Conservation (phyloP, 1,284 basidiomycete species). For the Bjerkandera adusta region DNA sequence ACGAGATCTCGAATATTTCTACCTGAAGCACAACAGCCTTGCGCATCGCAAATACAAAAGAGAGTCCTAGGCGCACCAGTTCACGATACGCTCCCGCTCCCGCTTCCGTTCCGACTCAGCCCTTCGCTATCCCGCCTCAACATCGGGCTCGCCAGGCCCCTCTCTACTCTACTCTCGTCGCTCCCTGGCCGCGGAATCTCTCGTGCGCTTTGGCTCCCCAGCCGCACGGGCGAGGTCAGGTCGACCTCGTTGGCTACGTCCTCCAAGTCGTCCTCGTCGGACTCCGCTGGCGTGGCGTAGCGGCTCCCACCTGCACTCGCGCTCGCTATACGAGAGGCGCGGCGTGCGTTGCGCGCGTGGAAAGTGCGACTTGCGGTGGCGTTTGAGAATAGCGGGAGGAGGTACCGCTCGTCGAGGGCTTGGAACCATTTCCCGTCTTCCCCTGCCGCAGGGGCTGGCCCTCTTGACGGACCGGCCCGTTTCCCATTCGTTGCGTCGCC, state of each 20-base stretch:
- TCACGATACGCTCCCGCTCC: too few species aligned
- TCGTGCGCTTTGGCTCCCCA: conserved; percentile 14
- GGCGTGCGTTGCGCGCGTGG: conserved; percentile 72
- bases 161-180: conserved; percentile 55
- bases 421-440: conserved; percentile 95
- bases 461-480: conserved; percentile 16
- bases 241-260: conserved; percentile 38
- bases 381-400: conserved; percentile 94
- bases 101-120: too few species aligned
- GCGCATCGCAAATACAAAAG: too few species aligned
- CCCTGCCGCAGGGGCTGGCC: conserved; percentile 3
- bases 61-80: too few species aligned
- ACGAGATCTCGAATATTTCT: too few species aligned
- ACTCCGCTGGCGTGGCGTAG: conserved; percentile 47
- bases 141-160: conserved; percentile 54
- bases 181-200: conserved; percentile 33
- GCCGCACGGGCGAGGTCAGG: conserved; percentile 21
- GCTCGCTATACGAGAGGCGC: conserved; percentile 33
- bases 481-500: conserved; percentile 9
- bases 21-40: too few species aligned
- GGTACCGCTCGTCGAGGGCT: conserved; percentile 89
- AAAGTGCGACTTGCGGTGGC: conserved; percentile 87
- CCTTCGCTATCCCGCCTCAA: conserved; percentile 44
- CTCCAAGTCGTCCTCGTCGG: conserved; percentile 44
- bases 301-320: conserved; percentile 29